These are phyloP conservation scores for Cryptococcus amylolentus DNA, from an alignment of 1,284 basidiomycete species.

Conservation along the genomic window DNA sequence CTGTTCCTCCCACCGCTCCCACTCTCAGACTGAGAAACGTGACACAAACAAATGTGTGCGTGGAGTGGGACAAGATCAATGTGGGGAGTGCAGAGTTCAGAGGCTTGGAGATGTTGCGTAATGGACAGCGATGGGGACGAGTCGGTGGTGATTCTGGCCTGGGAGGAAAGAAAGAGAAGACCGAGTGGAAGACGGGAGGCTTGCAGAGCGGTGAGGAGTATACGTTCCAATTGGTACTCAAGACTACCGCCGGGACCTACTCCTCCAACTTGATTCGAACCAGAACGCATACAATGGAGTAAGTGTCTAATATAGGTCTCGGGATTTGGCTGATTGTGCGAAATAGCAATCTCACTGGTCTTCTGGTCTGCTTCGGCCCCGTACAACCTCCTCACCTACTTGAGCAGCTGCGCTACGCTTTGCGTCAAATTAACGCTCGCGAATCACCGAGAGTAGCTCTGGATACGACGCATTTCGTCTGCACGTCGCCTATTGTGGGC, in stretches of 20 bases:
- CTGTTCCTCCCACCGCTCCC: conserved; percentile 66
- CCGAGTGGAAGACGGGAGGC: conserved; percentile 70
- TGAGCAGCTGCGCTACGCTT: conserved; percentile 70
- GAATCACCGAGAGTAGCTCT: conserved; percentile 92
- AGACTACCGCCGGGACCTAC: conserved; percentile 81
- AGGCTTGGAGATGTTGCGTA: conserved; percentile 84
- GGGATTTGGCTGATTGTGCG: neutral
- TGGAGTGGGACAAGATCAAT: conserved; percentile 84
- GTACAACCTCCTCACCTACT: conserved; percentile 71
- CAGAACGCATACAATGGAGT: conserved; percentile 80
- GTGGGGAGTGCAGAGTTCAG: conserved; percentile 80
- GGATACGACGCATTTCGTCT: conserved; percentile 94
- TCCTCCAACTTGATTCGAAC: conserved; percentile 76
- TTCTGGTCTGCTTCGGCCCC: conserved; percentile 86
- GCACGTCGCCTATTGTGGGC: conserved; percentile 68
- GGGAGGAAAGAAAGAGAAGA: conserved; percentile 33
- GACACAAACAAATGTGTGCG: conserved; percentile 88
- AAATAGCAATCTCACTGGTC: conserved; percentile 76
- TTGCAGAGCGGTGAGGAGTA: conserved; percentile 84
- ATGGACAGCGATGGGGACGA: conserved; percentile 73
- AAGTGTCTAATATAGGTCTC: conserved; percentile 9
- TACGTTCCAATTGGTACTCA: conserved; percentile 82
- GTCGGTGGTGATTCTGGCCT: conserved; percentile 35
- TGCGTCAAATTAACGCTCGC: conserved; percentile 77
- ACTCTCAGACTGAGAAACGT: conserved; percentile 72